A percentile compares a stretch with the other conserved stretches of the same genome.
Evolutionary conservation across 257 asterid species (phyloP).

Genomic region (Solanum rostratum): DNA sequence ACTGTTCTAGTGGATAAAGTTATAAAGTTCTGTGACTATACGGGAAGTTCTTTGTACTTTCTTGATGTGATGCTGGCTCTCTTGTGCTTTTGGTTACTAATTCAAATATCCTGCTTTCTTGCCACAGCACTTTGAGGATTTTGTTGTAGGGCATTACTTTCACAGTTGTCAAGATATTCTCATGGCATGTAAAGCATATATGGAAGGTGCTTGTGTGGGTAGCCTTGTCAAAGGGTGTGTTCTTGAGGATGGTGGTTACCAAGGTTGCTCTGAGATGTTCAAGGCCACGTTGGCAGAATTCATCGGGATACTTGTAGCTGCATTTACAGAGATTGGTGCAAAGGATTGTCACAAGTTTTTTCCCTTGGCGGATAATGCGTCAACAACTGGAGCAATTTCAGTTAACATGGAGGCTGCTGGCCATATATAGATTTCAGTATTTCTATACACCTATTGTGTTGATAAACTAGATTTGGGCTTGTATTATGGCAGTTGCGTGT

Average conservation of each 20-base stretch:
- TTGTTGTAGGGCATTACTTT: constrained; percentile 13
- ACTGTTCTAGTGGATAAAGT: not conserved
- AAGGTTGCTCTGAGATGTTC: not conserved
- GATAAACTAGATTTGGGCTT: not conserved
- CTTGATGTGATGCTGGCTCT: not conserved
- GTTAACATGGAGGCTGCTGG: not conserved
- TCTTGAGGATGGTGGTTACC: not conserved
- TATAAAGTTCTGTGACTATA: not conserved
- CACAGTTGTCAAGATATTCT: constrained; percentile 1
- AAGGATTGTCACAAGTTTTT: constrained; percentile 6
- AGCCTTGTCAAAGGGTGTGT: not conserved
- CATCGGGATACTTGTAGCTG: not conserved
- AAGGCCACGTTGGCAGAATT: not conserved
- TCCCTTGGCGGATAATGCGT: not conserved
- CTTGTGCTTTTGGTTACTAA: not conserved
- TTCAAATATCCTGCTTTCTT: not conserved
- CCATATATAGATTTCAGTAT: not conserved
- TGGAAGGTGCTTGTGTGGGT: constrained; percentile 8
- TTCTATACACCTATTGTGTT: not conserved
- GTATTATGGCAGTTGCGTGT: not conserved
- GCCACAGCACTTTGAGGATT: constrained; percentile 16
- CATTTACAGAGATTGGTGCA: constrained; percentile 1
- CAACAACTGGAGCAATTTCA: not conserved
- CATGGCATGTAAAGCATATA: constrained; percentile 10
- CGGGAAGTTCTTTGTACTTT: not conserved